A percentile compares a stretch with the other conserved stretches of the same genome.
These are phyloP conservation scores for Bipolaris victoriae DNA, from an alignment of 2,329 filamentous ascomycete genomes.

Conservation along the genomic window DNA sequence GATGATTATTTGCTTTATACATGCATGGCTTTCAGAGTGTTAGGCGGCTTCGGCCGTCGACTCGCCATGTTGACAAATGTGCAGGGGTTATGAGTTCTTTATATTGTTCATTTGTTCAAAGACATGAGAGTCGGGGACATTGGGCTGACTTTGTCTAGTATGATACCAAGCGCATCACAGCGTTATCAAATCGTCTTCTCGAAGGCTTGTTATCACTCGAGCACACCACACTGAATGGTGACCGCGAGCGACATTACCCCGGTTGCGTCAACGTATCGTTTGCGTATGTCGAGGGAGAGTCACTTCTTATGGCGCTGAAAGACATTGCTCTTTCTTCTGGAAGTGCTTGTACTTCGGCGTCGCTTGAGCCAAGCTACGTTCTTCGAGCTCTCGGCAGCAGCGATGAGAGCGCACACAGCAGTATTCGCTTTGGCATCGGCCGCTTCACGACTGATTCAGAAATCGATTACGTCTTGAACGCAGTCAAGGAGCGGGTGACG, in stretches of 20 bases:
- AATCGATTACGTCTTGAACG: slow-evolving; percentile 97
- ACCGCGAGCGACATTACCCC: slow-evolving; percentile 82
- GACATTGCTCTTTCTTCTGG: slow-evolving; percentile 97
- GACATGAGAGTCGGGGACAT: not conserved
- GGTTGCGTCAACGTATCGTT: slow-evolving; percentile 99
- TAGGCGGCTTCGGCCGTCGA: slow-evolving; percentile 38
- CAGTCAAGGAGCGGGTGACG: slow-evolving; percentile 85
- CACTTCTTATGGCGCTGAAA: slow-evolving; percentile 96
- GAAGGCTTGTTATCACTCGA: slow-evolving; percentile 86
- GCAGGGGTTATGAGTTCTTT: slow-evolving; percentile 67
- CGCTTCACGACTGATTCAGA: slow-evolving; percentile 94
- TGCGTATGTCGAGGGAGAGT: slow-evolving; percentile 97
- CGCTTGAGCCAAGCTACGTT: slow-evolving; percentile 94
- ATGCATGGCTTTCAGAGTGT: slow-evolving; percentile 88
- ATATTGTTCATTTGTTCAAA: not conserved
- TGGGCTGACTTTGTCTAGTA: slow-evolving; percentile 66
- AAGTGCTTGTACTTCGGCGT: slow-evolving; percentile 95
- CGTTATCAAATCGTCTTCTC: slow-evolving; percentile 81
- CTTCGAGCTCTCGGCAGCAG: slow-evolving; percentile 92
- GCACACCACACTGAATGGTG: slow-evolving; percentile 90
- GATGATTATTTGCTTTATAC: slow-evolving; percentile 83
- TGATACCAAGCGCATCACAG: slow-evolving; percentile 82
- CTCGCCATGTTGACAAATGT: slow-evolving; percentile 61
- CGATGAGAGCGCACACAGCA: slow-evolving; percentile 96
- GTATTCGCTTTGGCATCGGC: slow-evolving; percentile 96